Percentiles rank a stretch among this genome's conserved stretches.
Conservation (phyloP, 192 early-diverging fungal genomes). For the Physocladia obscura region DNA sequence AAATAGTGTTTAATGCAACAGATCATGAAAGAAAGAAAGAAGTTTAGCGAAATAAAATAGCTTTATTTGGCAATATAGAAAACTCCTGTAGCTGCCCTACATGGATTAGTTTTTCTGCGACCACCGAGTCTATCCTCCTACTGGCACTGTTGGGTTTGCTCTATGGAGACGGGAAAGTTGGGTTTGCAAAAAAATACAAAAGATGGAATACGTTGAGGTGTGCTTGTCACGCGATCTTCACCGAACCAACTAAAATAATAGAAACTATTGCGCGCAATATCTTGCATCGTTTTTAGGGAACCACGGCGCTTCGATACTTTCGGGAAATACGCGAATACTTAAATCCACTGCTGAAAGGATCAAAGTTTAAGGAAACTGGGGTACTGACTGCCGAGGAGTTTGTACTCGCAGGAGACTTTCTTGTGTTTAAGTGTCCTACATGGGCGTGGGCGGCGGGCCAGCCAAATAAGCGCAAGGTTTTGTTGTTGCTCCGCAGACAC, state of each 20-base stretch:
- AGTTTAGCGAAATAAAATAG: no score
- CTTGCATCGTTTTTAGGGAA: neutral
- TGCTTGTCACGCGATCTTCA: neutral
- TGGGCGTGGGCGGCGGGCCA: conserved; percentile 84
- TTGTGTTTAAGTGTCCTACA: conserved; percentile 98
- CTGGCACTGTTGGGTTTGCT: no score
- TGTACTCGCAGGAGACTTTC: conserved; percentile 93
- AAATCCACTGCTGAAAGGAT: conserved; percentile 88
- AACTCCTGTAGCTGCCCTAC: no score
- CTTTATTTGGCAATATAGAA: no score
- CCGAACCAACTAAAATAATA: neutral
- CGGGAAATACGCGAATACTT: conserved; percentile 80
- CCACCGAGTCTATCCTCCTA: no score
- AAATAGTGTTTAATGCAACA: no score
- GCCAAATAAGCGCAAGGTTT: conserved; percentile 62
- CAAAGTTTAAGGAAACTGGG: conserved; percentile 93
- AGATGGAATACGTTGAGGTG: neutral
- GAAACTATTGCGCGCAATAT: neutral
- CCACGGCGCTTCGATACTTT: conserved; percentile 35
- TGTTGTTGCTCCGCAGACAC: no score
- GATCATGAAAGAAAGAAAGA: no score
- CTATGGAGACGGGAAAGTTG: no score
- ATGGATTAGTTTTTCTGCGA: no score
- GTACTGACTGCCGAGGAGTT: conserved; percentile 97
- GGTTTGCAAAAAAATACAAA: no score